Percentiles rank a stretch among this genome's conserved stretches.
phyloP scores from a whole-genome alignment of 2,329 filamentous ascomycete species.

The Pleoardoris graminearum region DNA sequence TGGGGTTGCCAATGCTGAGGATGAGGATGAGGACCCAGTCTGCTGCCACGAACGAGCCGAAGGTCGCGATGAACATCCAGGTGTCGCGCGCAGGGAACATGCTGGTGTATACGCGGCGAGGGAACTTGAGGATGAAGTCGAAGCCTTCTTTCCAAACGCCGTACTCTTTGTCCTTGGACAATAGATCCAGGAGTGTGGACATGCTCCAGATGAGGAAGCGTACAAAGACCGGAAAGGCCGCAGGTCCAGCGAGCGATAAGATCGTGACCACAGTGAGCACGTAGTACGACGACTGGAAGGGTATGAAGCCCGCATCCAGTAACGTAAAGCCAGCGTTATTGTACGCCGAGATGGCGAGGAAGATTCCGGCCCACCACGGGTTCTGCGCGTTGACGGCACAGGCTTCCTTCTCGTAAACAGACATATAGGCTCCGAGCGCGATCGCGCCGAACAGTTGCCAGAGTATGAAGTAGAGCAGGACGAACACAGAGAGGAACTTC shows the following conservation, averaged over 20 bases:
- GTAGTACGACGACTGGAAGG: constrained; percentile 26
- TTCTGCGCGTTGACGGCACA: constrained; percentile 25
- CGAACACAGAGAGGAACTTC: constrained; percentile 25
- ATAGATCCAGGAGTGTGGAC: constrained; percentile 21
- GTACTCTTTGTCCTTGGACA: constrained; percentile 24
- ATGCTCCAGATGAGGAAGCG: constrained; percentile 26
- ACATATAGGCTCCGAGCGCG: constrained; percentile 26
- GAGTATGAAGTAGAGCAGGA: constrained; percentile 22
- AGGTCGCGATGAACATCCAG: constrained; percentile 24
- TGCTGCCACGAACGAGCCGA: constrained; percentile 21
- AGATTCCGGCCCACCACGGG: constrained; percentile 20
- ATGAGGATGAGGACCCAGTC: constrained; percentile 27
- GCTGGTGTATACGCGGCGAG: constrained; percentile 25
- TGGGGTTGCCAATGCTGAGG: constrained; percentile 26
- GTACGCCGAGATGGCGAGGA: constrained; percentile 26
- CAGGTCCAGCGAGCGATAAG: constrained; percentile 24
- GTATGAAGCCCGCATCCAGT: constrained; percentile 24
- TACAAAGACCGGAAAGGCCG: constrained; percentile 23
- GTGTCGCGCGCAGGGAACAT: constrained; percentile 28
- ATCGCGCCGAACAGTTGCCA: constrained; percentile 26
- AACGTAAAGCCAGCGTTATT: constrained; percentile 26
- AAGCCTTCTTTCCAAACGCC: constrained; percentile 29
- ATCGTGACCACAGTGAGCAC: constrained; percentile 23
- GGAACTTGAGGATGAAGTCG: constrained; percentile 26
- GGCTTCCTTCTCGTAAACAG: constrained; percentile 22